Base-by-base conservation (phyloP, 2,329 filamentous ascomycete species). In the Metarhizium rileyi region DNA sequence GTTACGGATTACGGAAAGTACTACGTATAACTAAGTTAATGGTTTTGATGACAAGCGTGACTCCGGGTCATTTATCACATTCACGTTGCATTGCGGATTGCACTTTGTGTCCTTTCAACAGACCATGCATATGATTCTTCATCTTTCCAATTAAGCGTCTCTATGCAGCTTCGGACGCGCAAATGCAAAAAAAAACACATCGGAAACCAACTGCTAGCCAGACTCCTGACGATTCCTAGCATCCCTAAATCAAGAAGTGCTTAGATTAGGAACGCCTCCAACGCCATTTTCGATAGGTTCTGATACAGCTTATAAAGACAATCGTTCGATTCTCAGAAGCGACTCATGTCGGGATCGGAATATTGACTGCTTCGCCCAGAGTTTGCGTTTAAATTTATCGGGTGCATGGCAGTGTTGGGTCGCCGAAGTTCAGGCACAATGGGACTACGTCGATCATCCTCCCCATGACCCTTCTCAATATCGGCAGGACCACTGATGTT, bases 371-470 rank as follows among this genome's bases (percentile, higher is more conserved):
- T 71, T 26, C 63, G 60, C 3, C 63, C 64, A 28, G 63, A 64
- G 35, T 10, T 22, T 23, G 18, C n/a, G 25, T 42, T 3, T 10
- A 25, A 20, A 56, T 75, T 67, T 46, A 72, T 71, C 25, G 80
- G 80, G 56, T 84, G 80, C 54, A 80, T 53, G 2, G 76, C 76
- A 7, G 79, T 79, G 26, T 76, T 71, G 1, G 81, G 81, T 10
- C 80, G 72, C 59, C 72, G 68, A 12, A 83, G 52, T 0, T 70
- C 69, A 1, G 79, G 78, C 22, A 73, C 66, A 53, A 84, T 76
- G 2, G 81, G 81, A 55, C 77, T 80, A 46, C 66, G 63, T 46
- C 74, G 70, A 28, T 60, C 63, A 35, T 56, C 50, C 18, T 51
- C 55, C 18, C 33, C 51, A 43, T 45, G 53, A 41, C 66, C 66